These are phyloP conservation scores for Corymbia maculata DNA, from an alignment of 345 rosid genomes.

Conservation along the genomic window DNA sequence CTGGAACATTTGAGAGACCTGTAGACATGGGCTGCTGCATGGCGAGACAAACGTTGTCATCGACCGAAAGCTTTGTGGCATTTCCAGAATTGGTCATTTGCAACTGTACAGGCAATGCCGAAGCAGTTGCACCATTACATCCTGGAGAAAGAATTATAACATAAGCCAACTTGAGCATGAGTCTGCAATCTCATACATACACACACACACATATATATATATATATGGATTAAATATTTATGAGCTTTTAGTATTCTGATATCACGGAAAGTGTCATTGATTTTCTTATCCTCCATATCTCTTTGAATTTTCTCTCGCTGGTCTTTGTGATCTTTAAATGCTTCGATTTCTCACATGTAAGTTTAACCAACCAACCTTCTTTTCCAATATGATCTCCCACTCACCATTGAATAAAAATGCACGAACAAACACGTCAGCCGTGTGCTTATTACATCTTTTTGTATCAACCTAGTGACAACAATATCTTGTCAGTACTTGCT, in stretches of 20 bases:
- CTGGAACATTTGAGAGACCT: background rate
- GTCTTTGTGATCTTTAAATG: too few species aligned
- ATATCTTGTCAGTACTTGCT: background rate
- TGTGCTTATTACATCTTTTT: background rate
- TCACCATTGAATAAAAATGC: background rate
- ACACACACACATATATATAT: too few species aligned
- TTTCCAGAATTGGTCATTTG: background rate
- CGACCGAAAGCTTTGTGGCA: background rate
- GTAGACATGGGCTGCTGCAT: background rate
- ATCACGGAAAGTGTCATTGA: background rate
- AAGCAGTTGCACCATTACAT: background rate
- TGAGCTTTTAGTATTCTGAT: background rate
- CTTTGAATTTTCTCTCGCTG: background rate
- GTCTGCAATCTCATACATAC: background rate
- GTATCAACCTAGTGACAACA: background rate
- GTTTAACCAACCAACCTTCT: background rate
- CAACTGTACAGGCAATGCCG: background rate
- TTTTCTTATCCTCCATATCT: background rate
- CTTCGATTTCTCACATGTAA: background rate
- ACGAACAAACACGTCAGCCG: background rate
- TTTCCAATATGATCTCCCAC: background rate
- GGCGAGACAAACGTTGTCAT: background rate
- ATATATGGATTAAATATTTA: too few species aligned
- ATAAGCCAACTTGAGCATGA: background rate
- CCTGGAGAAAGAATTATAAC: background rate